phyloP scores from a whole-genome alignment of 129 eudicot species.

The Helichrysum umbraculigerum region DNA sequence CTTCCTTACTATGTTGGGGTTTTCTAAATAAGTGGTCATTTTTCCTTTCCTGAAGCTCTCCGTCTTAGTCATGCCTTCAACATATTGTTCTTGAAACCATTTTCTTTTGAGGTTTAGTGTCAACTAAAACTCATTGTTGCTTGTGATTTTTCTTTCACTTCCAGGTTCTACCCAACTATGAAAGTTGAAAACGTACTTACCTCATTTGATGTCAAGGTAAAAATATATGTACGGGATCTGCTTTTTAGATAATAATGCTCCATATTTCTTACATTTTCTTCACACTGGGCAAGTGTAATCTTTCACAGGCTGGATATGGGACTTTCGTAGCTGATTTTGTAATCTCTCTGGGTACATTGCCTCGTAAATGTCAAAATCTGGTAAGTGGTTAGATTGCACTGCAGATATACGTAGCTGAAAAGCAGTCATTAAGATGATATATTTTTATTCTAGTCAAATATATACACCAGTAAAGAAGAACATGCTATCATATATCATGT shows the following conservation, averaged over 20 bases:
- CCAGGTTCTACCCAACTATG: slow-evolving; percentile 48
- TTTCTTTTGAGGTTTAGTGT: slow-evolving; percentile 4
- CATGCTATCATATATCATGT: slow-evolving; percentile 8
- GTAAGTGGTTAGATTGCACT: slow-evolving; percentile 29
- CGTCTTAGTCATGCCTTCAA: background rate
- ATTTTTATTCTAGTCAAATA: background rate
- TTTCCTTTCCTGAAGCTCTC: background rate
- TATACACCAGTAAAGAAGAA: slow-evolving; percentile 9
- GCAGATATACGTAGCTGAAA: background rate
- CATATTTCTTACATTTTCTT: background rate
- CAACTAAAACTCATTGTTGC: background rate
- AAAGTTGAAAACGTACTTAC: slow-evolving; percentile 35
- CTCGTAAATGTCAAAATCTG: slow-evolving; percentile 33
- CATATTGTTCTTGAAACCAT: background rate
- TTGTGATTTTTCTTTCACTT: slow-evolving; percentile 17
- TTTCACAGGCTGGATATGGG: slow-evolving; percentile 42
- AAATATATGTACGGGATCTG: background rate
- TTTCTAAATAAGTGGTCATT: background rate
- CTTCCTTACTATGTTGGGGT: background rate
- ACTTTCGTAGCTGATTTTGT: slow-evolving; percentile 33
- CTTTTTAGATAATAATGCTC: background rate
- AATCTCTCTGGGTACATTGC: slow-evolving; percentile 30
- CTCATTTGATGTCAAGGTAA: slow-evolving; percentile 38
- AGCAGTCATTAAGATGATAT: background rate
- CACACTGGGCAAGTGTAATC: slow-evolving; percentile 14